A percentile compares a stretch with the other conserved stretches of the same genome.
phyloP scores from a whole-genome alignment of 164 flowering plant species.

The Malania oleifera region DNA sequence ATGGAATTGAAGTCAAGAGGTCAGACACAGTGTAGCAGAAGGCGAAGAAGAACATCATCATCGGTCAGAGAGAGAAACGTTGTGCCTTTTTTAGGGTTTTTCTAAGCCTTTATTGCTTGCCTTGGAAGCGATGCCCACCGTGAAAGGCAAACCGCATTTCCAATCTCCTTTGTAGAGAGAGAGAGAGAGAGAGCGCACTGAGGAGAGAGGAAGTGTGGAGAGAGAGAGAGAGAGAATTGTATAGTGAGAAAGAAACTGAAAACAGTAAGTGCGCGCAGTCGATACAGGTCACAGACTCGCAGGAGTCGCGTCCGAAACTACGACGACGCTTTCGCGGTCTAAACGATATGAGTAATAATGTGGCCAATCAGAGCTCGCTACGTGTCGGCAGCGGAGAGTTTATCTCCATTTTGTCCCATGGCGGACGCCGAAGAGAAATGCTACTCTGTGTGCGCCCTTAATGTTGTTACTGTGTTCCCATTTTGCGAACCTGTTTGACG shows the following conservation, averaged over 20 bases:
- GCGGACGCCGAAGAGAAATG: background rate
- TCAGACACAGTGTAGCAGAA: constrained; percentile 7
- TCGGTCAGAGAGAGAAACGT: constrained; percentile 7
- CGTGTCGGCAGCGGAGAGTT: background rate
- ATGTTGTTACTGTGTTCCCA: too few species aligned
- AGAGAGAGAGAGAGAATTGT: background rate
- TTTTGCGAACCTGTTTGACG: too few species aligned
- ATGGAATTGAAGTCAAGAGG: constrained; percentile 19
- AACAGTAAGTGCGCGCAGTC: background rate
- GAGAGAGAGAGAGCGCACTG: constrained; percentile 1
- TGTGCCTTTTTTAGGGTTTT: constrained; percentile 11
- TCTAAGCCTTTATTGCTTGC: constrained; percentile 28
- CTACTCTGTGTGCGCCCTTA: too few species aligned
- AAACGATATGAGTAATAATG: background rate
- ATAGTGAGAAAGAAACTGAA: background rate
- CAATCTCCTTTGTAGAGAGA: constrained; percentile 17
- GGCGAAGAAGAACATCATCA: constrained; percentile 17
- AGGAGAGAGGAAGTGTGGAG: background rate
- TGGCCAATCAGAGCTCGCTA: background rate
- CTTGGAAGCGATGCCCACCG: constrained; percentile 56
- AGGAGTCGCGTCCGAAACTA: background rate
- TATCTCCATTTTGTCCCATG: background rate
- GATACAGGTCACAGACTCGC: background rate
- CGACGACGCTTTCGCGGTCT: too few species aligned
- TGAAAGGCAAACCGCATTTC: constrained; percentile 35